Evolutionary conservation across 805 yeast species (phyloP).

Genomic region (Ogataea wickerhamii): DNA sequence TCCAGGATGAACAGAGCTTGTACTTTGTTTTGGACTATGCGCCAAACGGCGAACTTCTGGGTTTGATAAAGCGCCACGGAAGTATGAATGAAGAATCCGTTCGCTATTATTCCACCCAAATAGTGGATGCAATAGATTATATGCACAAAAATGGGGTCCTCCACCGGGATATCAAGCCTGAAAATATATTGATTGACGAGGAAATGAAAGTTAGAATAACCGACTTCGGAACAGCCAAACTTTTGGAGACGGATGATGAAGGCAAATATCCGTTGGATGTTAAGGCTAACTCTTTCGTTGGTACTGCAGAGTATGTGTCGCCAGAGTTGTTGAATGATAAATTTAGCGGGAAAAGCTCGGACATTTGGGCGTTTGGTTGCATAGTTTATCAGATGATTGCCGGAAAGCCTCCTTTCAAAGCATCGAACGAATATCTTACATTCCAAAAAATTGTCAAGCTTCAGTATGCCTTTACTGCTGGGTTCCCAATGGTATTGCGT

Average conservation of each 20-base stretch:
- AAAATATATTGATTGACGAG: constrained; percentile 64
- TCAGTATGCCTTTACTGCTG: constrained; percentile 81
- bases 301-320: constrained; percentile 81
- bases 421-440: constrained; percentile 75
- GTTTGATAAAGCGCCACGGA: constrained; percentile 65
- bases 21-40: constrained; percentile 80
- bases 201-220: constrained; percentile 65
- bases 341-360: constrained; percentile 59
- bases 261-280: constrained; percentile 62
- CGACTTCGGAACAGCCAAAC: constrained; percentile 81
- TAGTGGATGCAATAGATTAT: constrained; percentile 66
- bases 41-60: constrained; percentile 69
- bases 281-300: constrained; percentile 77
- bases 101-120: constrained; percentile 66
- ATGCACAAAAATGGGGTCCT: constrained; percentile 75
- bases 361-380: constrained; percentile 62
- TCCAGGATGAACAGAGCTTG: constrained; percentile 70
- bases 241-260: constrained; percentile 52
- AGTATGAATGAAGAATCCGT: constrained; percentile 67
- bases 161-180: constrained; percentile 83
- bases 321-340: constrained; percentile 76
- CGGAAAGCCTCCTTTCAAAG: constrained; percentile 76
- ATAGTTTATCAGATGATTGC: constrained; percentile 60
- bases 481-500: constrained; percentile 69
- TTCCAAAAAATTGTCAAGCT: constrained; percentile 78